Conservation (phyloP, 192 early-diverging fungal species). For the Dissophora ornata region DNA sequence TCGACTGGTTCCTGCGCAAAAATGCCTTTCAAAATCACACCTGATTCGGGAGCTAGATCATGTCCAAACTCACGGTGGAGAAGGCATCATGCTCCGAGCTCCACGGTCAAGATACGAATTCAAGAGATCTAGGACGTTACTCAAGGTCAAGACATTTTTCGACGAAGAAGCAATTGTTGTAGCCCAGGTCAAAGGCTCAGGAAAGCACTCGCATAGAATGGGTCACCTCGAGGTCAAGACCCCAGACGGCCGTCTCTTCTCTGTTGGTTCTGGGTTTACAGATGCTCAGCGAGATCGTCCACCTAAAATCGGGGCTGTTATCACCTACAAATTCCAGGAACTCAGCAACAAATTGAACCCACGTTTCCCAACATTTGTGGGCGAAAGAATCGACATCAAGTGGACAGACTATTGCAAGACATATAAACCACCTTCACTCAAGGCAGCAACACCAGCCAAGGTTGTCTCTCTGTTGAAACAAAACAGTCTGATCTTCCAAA, state of each 20-base stretch:
- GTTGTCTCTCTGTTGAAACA: slow-evolving; percentile 45
- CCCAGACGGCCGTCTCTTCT: slow-evolving; percentile 71
- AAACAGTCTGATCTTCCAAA: slow-evolving; percentile 43
- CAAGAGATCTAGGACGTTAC: slow-evolving; percentile 63
- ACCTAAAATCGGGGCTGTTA: slow-evolving; percentile 61
- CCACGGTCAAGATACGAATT: slow-evolving; percentile 50
- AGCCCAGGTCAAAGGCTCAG: slow-evolving; percentile 66
- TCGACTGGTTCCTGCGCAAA: slow-evolving; percentile 61
- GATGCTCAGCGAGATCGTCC: slow-evolving; percentile 68
- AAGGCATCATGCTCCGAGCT: slow-evolving; percentile 72
- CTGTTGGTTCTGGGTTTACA: slow-evolving; percentile 74
- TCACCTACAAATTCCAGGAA: slow-evolving; percentile 63
- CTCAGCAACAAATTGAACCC: slow-evolving; percentile 54
- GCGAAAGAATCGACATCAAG: slow-evolving; percentile 50
- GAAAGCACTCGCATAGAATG: slow-evolving; percentile 64
- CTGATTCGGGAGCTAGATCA: slow-evolving; percentile 60
- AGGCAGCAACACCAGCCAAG: slow-evolving; percentile 35
- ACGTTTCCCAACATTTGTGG: slow-evolving; percentile 59
- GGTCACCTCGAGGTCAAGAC: slow-evolving; percentile 71
- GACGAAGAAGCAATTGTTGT: slow-evolving; percentile 78
- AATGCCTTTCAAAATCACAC: slow-evolving; percentile 56
- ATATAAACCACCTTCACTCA: slow-evolving; percentile 39
- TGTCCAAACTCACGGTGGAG: slow-evolving; percentile 70
- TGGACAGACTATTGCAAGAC: slow-evolving; percentile 48
- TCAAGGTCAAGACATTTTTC: slow-evolving; percentile 79